Conservation (phyloP, 345 rosid genomes). For the Crucihimalaya himalaica region DNA sequence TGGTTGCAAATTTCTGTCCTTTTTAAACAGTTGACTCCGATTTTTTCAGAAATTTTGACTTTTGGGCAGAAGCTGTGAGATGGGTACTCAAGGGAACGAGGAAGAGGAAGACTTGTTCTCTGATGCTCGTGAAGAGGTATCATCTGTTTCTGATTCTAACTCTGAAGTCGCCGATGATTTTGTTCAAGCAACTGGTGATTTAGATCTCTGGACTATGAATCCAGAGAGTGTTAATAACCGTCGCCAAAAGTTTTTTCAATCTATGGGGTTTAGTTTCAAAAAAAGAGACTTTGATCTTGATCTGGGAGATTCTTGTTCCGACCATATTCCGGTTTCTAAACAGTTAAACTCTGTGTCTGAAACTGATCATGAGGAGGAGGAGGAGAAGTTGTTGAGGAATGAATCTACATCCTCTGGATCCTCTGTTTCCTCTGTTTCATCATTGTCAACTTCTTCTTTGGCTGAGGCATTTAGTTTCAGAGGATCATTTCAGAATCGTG, state of each 20-base stretch:
- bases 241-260: conserved; percentile 47
- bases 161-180: conserved; percentile 45
- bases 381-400: conserved; percentile 36
- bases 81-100: conserved; percentile 42
- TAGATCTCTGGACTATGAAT: conserved; percentile 54
- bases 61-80: conserved; percentile 42
- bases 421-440: conserved; percentile 42
- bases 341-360: conserved; percentile 30
- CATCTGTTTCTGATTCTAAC: conserved; percentile 53
- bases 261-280: conserved; percentile 44
- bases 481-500: conserved; percentile 37
- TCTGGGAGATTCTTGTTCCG: conserved; percentile 16
- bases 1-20: neutral
- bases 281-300: conserved; percentile 30
- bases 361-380: conserved; percentile 12
- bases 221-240: conserved; percentile 63
- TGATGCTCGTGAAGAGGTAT: conserved; percentile 64
- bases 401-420: conserved; percentile 36
- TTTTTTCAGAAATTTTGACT: neutral
- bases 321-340: neutral
- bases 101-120: conserved; percentile 54
- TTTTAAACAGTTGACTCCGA: neutral
- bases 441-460: conserved; percentile 28
- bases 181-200: conserved; percentile 34
- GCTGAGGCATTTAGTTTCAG: conserved; percentile 38